Evolutionary conservation across 2,329 filamentous ascomycete genomes (phyloP).

Genomic region (Alternaria ethzedia): DNA sequence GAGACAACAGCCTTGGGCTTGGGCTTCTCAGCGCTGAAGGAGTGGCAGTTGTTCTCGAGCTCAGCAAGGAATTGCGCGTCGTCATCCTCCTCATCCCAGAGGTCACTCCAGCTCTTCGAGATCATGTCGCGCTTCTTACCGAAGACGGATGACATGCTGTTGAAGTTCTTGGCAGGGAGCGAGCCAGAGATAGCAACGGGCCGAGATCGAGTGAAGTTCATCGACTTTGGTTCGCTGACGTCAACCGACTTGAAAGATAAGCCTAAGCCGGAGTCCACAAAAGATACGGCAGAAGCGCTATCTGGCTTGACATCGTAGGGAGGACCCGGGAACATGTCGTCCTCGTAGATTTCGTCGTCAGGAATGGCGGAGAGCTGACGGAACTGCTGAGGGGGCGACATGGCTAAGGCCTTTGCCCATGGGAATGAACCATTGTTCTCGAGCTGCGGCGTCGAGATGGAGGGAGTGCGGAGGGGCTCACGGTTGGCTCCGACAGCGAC

Average conservation of each 20-base stretch:
- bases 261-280: slow-evolving; percentile 81
- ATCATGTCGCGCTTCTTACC: slow-evolving; percentile 77
- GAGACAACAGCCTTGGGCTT: slow-evolving; percentile 46
- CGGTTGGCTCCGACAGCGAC: slow-evolving; percentile 84
- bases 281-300: slow-evolving; percentile 82
- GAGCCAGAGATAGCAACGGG: slow-evolving; percentile 82
- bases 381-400: slow-evolving; percentile 70
- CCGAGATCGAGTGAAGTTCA: slow-evolving; percentile 64
- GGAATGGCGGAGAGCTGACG: slow-evolving; percentile 88
- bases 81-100: slow-evolving; percentile 97
- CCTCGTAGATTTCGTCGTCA: slow-evolving; percentile 76
- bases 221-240: slow-evolving; percentile 56
- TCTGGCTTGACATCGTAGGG: slow-evolving; percentile 81
- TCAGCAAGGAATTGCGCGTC: slow-evolving; percentile 63
- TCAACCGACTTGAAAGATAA: slow-evolving; percentile 75
- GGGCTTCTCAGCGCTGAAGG: slow-evolving; percentile 40
- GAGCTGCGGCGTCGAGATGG: slow-evolving; percentile 84
- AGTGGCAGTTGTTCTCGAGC: slow-evolving; percentile 65
- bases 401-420: slow-evolving; percentile 89
- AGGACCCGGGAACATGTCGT: slow-evolving; percentile 81
- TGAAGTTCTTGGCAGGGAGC: slow-evolving; percentile 69
- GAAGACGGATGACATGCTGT: slow-evolving; percentile 79
- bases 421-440: slow-evolving; percentile 83
- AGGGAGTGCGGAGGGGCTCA: slow-evolving; percentile 93
- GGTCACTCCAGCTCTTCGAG: slow-evolving; percentile 99